Percentiles rank a stretch among this genome's conserved stretches.
Conservation (phyloP, 1,284 basidiomycete species). For the Tilletia horrida region DNA sequence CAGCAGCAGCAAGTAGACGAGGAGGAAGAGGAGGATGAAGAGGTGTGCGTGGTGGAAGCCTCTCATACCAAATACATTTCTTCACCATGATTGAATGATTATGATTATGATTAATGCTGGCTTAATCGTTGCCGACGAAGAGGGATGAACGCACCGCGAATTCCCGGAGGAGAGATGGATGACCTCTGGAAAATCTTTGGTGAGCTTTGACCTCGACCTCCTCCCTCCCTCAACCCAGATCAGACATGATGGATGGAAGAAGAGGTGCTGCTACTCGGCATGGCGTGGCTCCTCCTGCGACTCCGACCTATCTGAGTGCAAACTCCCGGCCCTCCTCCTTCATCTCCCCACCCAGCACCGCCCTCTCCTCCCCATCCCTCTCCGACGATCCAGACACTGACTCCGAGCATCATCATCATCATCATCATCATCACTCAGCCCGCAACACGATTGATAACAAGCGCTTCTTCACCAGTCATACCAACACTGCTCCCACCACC, state of each 20-base stretch:
- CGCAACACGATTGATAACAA: too few species aligned
- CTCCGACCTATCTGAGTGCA: too few species aligned
- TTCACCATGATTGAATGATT: not conserved
- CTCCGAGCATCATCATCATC: not conserved
- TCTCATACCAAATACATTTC: slow-evolving; percentile 12
- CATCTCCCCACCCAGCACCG: slow-evolving; percentile 12
- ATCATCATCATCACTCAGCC: slow-evolving; percentile 7
- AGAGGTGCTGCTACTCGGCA: not conserved
- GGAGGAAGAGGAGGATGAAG: not conserved
- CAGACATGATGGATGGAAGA: not conserved
- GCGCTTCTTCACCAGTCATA: slow-evolving; percentile 6
- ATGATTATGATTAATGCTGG: not conserved
- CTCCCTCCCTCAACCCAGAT: too few species aligned
- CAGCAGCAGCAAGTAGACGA: not conserved
- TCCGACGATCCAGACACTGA: slow-evolving; percentile 11
- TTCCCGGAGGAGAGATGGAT: too few species aligned
- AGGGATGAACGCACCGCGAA: not conserved
- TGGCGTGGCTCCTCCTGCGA: too few species aligned
- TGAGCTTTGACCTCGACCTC: too few species aligned
- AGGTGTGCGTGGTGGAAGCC: slow-evolving; percentile 12
- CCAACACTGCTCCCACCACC: too few species aligned
- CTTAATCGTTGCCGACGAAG: not conserved
- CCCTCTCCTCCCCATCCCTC: slow-evolving; percentile 7
- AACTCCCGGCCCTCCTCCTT: not conserved
- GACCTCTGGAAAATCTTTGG: too few species aligned